phyloP scores from a whole-genome alignment of 1,139 yeast genomes.

The Candida gigantensis region DNA sequence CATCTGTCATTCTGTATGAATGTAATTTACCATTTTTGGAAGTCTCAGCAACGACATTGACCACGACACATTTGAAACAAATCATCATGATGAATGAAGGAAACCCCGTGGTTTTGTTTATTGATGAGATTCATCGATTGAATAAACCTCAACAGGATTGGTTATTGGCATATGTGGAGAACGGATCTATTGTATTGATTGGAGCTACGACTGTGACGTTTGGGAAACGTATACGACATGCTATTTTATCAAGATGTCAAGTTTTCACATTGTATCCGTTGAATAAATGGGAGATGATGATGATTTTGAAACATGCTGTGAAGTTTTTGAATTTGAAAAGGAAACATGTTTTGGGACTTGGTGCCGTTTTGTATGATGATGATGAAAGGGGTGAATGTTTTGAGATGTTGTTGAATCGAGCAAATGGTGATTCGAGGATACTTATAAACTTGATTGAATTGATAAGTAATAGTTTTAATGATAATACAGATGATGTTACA shows the following conservation, averaged over 20 bases:
- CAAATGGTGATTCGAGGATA: constrained; percentile 37
- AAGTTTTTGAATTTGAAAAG: constrained; percentile 31
- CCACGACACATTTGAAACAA: constrained; percentile 27
- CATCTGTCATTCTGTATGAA: constrained; percentile 35
- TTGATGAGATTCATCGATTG: constrained; percentile 48
- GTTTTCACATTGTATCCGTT: constrained; percentile 30
- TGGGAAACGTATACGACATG: constrained; percentile 32
- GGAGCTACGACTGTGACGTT: constrained; percentile 48
- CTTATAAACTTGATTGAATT: constrained; percentile 35
- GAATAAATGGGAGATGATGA: constrained; percentile 18
- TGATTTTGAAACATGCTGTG: constrained; percentile 29
- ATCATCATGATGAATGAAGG: no score
- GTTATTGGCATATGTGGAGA: constrained; percentile 41
- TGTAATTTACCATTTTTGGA: constrained; percentile 40
- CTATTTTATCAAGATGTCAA: constrained; percentile 45
- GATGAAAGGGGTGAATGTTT: constrained; percentile 12
- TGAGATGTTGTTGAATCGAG: constrained; percentile 18
- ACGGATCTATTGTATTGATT: constrained; percentile 41
- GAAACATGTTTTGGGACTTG: constrained; percentile 9
- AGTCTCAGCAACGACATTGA: constrained; percentile 42
- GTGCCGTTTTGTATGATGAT: constrained; percentile 17
- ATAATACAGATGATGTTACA: not conserved
- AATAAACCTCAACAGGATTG: constrained; percentile 44
- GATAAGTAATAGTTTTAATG: constrained; percentile 20
- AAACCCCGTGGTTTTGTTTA: constrained; percentile 36